Conservation (phyloP, 2,329 filamentous ascomycete species). For the Epicoccum sorghinum region DNA sequence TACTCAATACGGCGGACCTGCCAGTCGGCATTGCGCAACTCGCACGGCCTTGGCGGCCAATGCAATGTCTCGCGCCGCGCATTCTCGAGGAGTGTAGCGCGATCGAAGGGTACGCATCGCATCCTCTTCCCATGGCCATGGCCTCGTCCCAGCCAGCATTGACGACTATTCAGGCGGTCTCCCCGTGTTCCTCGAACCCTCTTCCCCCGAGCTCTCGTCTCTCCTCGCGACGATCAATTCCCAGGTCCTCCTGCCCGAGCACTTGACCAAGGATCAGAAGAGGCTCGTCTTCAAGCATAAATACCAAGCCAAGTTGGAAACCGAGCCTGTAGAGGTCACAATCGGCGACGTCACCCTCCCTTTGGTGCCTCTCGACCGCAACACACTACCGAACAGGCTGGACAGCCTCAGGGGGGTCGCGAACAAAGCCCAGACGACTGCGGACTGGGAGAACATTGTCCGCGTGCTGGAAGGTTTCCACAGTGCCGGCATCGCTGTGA, state of each 20-base stretch:
- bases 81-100: slow-evolving; percentile 36
- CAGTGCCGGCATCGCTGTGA: slow-evolving; percentile 31
- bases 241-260: slow-evolving; percentile 52
- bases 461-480: slow-evolving; percentile 39
- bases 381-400: slow-evolving; percentile 22
- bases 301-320: slow-evolving; percentile 50
- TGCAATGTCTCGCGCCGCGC: slow-evolving; percentile 35
- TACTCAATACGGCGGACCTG: slow-evolving; percentile 38
- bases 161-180: slow-evolving; percentile 39
- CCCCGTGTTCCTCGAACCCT: slow-evolving; percentile 50
- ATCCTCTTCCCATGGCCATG: neutral
- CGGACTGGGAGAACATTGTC: slow-evolving; percentile 46
- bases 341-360: slow-evolving; percentile 48
- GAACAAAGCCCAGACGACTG: slow-evolving; percentile 24
- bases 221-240: slow-evolving; percentile 51
- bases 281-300: slow-evolving; percentile 52
- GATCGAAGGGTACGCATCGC: slow-evolving; percentile 32
- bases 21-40: slow-evolving; percentile 29
- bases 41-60: slow-evolving; percentile 15
- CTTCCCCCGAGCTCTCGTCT: slow-evolving; percentile 49
- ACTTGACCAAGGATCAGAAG: slow-evolving; percentile 50
- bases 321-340: slow-evolving; percentile 50
- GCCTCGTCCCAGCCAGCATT: neutral
- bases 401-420: slow-evolving; percentile 23
- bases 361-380: slow-evolving; percentile 41